Percentiles rank a stretch among this genome's conserved stretches.
These are phyloP conservation scores for Eucalyptus tenuipes DNA, from an alignment of 345 rosid species.

Conservation along the genomic window DNA sequence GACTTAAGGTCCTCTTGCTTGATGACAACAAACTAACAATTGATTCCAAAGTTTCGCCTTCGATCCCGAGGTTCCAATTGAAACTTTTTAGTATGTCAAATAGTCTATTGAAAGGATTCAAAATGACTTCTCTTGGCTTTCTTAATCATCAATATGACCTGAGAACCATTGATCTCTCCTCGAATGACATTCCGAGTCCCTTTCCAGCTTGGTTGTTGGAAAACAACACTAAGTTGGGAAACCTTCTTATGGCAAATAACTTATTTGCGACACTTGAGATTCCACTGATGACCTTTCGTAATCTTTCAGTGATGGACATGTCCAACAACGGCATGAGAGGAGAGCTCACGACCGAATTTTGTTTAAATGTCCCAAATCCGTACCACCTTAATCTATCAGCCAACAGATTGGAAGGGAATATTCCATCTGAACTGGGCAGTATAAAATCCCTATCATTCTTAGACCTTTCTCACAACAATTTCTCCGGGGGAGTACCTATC, in stretches of 20 bases:
- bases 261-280: not conserved
- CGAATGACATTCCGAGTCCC: rapidly evolving
- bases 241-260: not conserved
- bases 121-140: not conserved
- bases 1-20: not conserved
- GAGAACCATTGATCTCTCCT: not conserved
- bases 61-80: not conserved
- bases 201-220: not conserved
- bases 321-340: not conserved
- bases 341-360: not conserved
- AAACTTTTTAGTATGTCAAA: not conserved
- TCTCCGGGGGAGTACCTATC: not conserved
- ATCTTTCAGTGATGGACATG: not conserved
- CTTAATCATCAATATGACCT: not conserved
- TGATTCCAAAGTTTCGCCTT: not conserved
- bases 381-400: rapidly evolving
- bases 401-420: not conserved
- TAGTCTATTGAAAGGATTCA: not conserved
- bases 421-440: not conserved
- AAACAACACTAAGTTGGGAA: not conserved
- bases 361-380: rapidly evolving
- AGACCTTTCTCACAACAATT: not conserved
- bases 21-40: not conserved
- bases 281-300: rapidly evolving
- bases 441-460: rapidly evolving